Conservation (phyloP, 352 stramenopile species). For the Phytophthora fragariae region DNA sequence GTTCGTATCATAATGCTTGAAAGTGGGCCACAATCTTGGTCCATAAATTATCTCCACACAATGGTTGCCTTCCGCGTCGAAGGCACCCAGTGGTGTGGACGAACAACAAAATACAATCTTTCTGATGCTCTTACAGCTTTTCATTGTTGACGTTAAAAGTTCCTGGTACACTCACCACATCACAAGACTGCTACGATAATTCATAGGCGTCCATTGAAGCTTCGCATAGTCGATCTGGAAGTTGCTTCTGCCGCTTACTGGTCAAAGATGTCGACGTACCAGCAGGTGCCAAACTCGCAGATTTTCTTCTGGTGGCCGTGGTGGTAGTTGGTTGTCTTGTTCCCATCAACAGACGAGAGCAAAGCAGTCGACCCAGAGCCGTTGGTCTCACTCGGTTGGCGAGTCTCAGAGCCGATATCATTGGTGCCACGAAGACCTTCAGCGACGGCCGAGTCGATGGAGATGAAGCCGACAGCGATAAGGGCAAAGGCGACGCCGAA, state of each 20-base stretch:
- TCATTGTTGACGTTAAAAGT: neutral
- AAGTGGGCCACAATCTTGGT: neutral
- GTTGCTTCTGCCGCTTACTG: neutral
- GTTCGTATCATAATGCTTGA: neutral
- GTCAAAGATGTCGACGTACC: conserved; percentile 1
- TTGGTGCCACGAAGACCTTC: conserved; percentile 8
- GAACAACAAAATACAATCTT: neutral
- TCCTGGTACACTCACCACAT: neutral
- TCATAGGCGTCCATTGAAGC: neutral
- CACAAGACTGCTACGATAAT: neutral
- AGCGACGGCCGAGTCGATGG: neutral
- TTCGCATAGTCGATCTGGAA: neutral
- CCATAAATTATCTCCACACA: neutral
- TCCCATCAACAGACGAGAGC: conserved; percentile 6
- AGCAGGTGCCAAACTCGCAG: neutral
- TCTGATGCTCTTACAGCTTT: neutral
- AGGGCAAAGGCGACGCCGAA: conserved; percentile 1
- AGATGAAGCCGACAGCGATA: neutral
- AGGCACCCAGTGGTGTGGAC: too few relatives aligned
- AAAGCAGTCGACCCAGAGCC: conserved; percentile 8
- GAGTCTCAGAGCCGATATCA: conserved; percentile 10
- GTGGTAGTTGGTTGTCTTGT: conserved; percentile 4
- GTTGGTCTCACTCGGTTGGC: conserved; percentile 8
- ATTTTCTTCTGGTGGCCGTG: conserved; percentile 10
- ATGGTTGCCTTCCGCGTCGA: too few relatives aligned